Evolutionary conservation across 1,284 basidiomycete species (phyloP).

Genomic region (Ustilago trichophora): DNA sequence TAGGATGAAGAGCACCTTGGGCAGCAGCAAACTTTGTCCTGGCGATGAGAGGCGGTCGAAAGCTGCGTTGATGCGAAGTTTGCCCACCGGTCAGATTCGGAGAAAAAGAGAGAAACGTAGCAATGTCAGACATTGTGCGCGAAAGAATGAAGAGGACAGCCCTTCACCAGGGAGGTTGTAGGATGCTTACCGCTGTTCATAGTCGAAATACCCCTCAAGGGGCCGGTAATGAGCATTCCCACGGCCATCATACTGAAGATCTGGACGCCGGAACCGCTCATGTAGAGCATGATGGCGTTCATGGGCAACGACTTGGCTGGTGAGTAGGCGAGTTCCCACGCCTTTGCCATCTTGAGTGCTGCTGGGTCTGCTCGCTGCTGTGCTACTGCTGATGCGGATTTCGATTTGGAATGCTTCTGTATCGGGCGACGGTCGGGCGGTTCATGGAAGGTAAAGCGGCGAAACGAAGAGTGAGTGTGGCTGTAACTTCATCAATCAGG

Average conservation of each 20-base stretch:
- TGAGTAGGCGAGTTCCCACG: conserved; percentile 62
- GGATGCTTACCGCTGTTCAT: conserved; percentile 46
- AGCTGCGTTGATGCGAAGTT: conserved; percentile 13
- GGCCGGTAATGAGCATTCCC: conserved; percentile 61
- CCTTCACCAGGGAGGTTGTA: too few species aligned
- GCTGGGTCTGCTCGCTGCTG: conserved; percentile 42
- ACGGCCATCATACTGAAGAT: conserved; percentile 66
- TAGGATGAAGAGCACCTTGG: conserved; percentile 52
- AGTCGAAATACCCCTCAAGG: conserved; percentile 50
- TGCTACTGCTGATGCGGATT: conserved; percentile 13
- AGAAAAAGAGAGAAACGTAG: too few species aligned
- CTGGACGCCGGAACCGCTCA: conserved; percentile 63
- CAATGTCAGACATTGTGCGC: too few species aligned
- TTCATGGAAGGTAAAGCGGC: too few species aligned
- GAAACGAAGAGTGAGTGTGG: too few species aligned
- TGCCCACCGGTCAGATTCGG: too few species aligned
- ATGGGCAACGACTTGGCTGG: conserved; percentile 63
- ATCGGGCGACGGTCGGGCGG: too few species aligned
- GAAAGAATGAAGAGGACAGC: too few species aligned
- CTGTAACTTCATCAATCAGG: too few species aligned
- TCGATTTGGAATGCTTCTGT: conserved; percentile 37
- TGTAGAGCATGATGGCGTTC: conserved; percentile 66
- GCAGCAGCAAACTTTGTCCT: conserved; percentile 52
- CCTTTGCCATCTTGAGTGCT: conserved; percentile 58
- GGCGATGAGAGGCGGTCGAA: conserved; percentile 55